These are phyloP conservation scores for Limonium bicolor DNA, from an alignment of 148 eudicot species.

Conservation along the genomic window DNA sequence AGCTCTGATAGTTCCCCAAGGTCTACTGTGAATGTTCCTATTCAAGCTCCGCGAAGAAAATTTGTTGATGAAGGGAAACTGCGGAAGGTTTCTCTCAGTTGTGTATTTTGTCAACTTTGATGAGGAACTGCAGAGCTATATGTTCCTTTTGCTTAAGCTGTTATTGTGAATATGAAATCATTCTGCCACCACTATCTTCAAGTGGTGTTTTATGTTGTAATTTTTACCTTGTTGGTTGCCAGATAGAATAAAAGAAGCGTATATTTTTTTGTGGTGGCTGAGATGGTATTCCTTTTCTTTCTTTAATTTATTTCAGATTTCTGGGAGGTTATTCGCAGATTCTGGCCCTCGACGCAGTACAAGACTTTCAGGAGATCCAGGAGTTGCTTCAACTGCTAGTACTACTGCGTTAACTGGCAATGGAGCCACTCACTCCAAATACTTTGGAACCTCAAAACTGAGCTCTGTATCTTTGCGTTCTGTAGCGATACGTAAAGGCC, in stretches of 20 bases:
- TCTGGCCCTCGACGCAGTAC: conserved; percentile 79
- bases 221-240: too few species aligned
- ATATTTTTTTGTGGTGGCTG: conserved; percentile 2
- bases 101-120: background rate
- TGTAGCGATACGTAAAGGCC: conserved; percentile 55
- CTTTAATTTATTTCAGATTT: conserved; percentile 35
- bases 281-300: conserved; percentile 1
- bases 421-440: conserved; percentile 63
- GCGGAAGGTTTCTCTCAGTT: conserved; percentile 44
- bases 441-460: conserved; percentile 50
- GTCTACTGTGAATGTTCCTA: conserved; percentile 50
- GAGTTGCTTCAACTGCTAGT: conserved; percentile 25
- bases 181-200: too few species aligned
- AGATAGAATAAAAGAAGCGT: conserved; percentile 4
- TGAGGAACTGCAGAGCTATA: background rate
- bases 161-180: too few species aligned
- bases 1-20: conserved; percentile 55
- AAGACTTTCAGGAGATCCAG: conserved; percentile 70
- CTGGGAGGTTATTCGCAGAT: conserved; percentile 88
- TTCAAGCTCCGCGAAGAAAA: conserved; percentile 90
- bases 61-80: conserved; percentile 93
- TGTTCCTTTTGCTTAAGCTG: too few species aligned
- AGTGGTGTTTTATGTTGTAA: background rate
- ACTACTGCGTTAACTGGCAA: conserved; percentile 39
- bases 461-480: conserved; percentile 51